Conservation (phyloP, 2,329 filamentous ascomycete species). For the Trichothecium roseum region DNA sequence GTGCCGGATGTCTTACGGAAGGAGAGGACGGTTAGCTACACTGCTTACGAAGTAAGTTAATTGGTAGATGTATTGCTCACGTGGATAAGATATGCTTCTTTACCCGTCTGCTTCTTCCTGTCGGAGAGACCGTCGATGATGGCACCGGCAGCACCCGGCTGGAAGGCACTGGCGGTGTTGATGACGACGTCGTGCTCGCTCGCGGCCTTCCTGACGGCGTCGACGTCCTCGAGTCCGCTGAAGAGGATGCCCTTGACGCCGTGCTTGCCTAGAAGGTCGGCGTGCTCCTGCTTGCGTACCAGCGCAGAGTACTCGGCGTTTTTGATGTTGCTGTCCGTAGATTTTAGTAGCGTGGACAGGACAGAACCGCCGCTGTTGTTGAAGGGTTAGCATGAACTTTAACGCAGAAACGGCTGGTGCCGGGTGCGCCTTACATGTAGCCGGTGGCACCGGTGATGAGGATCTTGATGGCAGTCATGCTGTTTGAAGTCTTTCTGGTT, state of each 20-base stretch:
- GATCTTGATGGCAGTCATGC: too few species aligned
- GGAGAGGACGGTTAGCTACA: not conserved
- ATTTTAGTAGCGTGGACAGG: conserved; percentile 8
- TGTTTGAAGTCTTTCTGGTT: too few species aligned
- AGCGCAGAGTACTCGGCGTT: conserved; percentile 11
- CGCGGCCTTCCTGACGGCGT: conserved; percentile 10
- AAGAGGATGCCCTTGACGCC: conserved; percentile 14
- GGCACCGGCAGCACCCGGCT: conserved; percentile 24
- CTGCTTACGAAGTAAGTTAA: too few species aligned
- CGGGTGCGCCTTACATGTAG: too few species aligned
- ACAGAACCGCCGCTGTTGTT: conserved; percentile 13
- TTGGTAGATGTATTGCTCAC: too few species aligned
- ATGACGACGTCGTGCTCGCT: conserved; percentile 26
- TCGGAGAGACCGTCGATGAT: conserved; percentile 30
- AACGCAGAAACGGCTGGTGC: too few species aligned
- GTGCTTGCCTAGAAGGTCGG: conserved; percentile 9
- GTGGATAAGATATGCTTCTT: conserved; percentile 27
- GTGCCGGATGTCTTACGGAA: conserved; percentile 24
- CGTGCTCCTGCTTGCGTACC: conserved; percentile 16
- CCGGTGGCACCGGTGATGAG: too few species aligned
- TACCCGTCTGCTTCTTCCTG: conserved; percentile 21
- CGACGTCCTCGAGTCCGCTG: conserved; percentile 10
- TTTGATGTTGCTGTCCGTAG: conserved; percentile 7
- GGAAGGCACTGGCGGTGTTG: conserved; percentile 28
- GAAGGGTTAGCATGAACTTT: too few species aligned